Conservation (phyloP, 75 land plant species). For the Adiantum capillusveneris region DNA sequence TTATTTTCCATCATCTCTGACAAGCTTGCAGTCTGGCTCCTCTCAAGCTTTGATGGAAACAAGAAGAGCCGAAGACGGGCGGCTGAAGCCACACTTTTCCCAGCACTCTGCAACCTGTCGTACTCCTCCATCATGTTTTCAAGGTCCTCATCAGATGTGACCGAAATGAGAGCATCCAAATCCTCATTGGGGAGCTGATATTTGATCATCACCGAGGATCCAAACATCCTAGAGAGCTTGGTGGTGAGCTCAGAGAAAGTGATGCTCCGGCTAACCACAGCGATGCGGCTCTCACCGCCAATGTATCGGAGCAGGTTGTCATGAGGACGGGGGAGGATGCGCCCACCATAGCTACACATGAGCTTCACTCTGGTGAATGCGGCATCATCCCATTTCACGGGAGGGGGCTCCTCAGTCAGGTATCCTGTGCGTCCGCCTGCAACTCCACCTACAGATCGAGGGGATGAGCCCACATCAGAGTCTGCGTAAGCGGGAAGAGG, state of each 20-base stretch:
- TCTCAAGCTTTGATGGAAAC: constrained; percentile 26
- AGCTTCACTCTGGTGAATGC: constrained; percentile 35
- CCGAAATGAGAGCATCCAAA: constrained; percentile 79
- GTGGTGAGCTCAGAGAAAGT: constrained; percentile 43
- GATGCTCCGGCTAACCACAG: constrained; percentile 48
- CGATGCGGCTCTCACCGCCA: constrained; percentile 85
- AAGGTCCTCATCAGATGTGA: constrained; percentile 75
- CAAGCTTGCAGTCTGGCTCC: constrained; percentile 21
- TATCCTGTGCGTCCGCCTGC: constrained; percentile 32
- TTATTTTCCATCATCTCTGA: constrained; percentile 36
- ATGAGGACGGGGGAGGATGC: constrained; percentile 81
- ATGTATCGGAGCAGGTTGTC: constrained; percentile 91
- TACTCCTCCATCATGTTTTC: constrained; percentile 91
- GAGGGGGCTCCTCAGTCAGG: constrained; percentile 9
- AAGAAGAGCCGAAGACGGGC: constrained; percentile 45
- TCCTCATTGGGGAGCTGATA: constrained; percentile 93
- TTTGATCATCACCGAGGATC: constrained; percentile 37
- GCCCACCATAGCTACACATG: constrained; percentile 94
- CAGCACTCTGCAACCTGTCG: constrained; percentile 34
- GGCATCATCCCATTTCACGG: not conserved
- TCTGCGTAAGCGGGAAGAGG: not conserved
- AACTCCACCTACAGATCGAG: constrained; percentile 22
- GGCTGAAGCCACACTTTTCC: constrained; percentile 11
- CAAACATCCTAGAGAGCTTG: constrained; percentile 49
- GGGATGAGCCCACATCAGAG: constrained; percentile 34